Conservation (phyloP, 352 stramenopile species). For the Globisporangium acanthophoron region DNA sequence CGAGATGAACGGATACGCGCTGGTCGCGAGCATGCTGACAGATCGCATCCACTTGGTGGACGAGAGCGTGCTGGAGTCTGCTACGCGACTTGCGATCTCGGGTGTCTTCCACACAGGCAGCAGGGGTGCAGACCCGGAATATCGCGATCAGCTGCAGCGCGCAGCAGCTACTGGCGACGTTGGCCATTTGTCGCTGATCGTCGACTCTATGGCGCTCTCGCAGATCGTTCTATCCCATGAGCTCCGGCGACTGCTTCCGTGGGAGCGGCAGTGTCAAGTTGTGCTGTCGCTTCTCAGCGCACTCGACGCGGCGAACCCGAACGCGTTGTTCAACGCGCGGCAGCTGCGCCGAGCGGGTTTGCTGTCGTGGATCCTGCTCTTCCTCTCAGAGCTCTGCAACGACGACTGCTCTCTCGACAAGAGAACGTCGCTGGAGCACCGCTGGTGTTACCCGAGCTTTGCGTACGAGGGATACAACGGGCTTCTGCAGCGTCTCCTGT, state of each 20-base stretch:
- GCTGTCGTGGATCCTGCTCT: constrained; percentile 50
- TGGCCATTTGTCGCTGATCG: constrained; percentile 31
- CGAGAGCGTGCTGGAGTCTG: constrained; percentile 29
- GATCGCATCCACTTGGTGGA: constrained; percentile 42
- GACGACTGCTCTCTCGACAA: constrained; percentile 27
- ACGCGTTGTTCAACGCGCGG: constrained; percentile 71
- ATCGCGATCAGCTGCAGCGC: not conserved
- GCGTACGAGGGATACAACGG: constrained; percentile 26
- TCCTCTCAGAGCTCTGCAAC: constrained; percentile 48
- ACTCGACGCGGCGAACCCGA: constrained; percentile 48
- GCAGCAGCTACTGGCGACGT: not conserved
- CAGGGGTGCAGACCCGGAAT: not conserved
- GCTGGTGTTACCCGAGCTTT: constrained; percentile 54
- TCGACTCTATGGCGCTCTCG: constrained; percentile 42
- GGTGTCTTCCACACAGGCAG: constrained; percentile 22
- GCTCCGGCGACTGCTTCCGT: constrained; percentile 31
- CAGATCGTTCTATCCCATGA: constrained; percentile 50
- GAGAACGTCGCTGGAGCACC: constrained; percentile 24
- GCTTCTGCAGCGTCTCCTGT: constrained; percentile 42
- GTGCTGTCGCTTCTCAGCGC: constrained; percentile 40
- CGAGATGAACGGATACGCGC: constrained; percentile 44
- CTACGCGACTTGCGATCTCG: constrained; percentile 45
- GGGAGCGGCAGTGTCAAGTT: constrained; percentile 45
- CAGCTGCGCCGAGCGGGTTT: constrained; percentile 53
- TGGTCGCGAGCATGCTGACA: constrained; percentile 41